These are phyloP conservation scores for Phytophthora vignae DNA, from an alignment of 352 stramenopile genomes.

Conservation along the genomic window DNA sequence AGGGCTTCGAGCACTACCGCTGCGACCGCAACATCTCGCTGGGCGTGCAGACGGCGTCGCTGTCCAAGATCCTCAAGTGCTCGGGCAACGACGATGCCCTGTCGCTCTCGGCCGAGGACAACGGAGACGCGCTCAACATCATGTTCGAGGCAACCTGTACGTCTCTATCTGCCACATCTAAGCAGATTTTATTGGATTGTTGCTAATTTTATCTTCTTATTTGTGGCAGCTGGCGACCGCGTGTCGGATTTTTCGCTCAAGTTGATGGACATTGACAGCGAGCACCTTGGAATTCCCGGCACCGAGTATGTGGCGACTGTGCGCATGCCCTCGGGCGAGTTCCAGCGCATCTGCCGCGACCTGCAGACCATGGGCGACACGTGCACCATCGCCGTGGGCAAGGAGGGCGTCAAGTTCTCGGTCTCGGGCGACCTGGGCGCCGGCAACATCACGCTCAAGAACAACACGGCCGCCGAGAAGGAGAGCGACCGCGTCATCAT, in stretches of 20 bases:
- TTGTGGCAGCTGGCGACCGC: slow-evolving; percentile 79
- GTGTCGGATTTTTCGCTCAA: slow-evolving; percentile 99
- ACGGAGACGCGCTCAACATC: slow-evolving; percentile 95
- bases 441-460: slow-evolving; percentile 96
- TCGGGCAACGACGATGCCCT: slow-evolving; percentile 98
- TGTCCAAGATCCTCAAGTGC: slow-evolving; percentile 99
- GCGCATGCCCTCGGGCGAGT: slow-evolving; percentile 96
- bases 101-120: slow-evolving; percentile 98
- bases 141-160: slow-evolving; percentile 97
- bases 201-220: slow-evolving; percentile 14
- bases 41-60: slow-evolving; percentile 97
- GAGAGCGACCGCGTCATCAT: slow-evolving; percentile 95
- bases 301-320: slow-evolving; percentile 98
- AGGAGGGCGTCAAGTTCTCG: slow-evolving; percentile 98
- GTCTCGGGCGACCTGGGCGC: slow-evolving; percentile 97
- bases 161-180: slow-evolving; percentile 24
- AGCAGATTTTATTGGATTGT: not conserved
- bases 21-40: slow-evolving; percentile 98
- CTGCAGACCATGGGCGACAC: slow-evolving; percentile 99
- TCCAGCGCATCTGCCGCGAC: slow-evolving; percentile 99
- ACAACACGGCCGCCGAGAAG: slow-evolving; percentile 89
- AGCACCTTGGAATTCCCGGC: slow-evolving; percentile 98
- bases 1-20: slow-evolving; percentile 98
- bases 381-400: slow-evolving; percentile 95
- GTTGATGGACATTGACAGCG: slow-evolving; percentile 99